Percentiles rank a stretch among this genome's conserved stretches.
phyloP scores from a whole-genome alignment of 768 basidiomycete genomes.

The Mycena amicta region DNA sequence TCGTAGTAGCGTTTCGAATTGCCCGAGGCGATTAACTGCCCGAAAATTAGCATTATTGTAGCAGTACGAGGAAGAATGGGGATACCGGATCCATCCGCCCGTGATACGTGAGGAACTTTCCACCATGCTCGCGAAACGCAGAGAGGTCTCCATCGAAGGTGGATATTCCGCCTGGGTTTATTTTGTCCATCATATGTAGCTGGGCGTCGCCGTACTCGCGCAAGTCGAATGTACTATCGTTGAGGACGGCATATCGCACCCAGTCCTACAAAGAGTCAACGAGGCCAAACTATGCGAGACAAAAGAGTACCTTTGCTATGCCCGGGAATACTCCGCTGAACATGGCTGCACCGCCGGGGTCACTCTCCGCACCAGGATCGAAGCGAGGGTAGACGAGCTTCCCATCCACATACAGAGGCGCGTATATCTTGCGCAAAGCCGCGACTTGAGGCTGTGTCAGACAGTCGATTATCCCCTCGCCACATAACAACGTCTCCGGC shows the following conservation, averaged over 20 bases:
- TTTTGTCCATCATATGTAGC: neutral
- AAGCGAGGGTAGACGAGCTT: constrained; percentile 20
- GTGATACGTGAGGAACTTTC: constrained; percentile 30
- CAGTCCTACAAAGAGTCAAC: constrained; percentile 5
- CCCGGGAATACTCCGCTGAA: constrained; percentile 3
- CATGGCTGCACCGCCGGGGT: neutral
- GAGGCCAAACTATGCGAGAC: too few relatives aligned
- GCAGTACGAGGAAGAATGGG: too few relatives aligned
- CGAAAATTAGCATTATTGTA: neutral
- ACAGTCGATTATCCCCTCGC: constrained; percentile 8
- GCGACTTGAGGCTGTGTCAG: constrained; percentile 24
- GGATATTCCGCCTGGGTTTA: constrained; percentile 14
- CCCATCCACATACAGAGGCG: constrained; percentile 23
- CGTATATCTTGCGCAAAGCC: constrained; percentile 24
- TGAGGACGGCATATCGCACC: constrained; percentile 16
- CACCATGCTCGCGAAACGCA: constrained; percentile 25
- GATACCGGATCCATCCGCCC: constrained; percentile 17
- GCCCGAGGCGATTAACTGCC: constrained; percentile 25
- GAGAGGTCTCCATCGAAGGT: constrained; percentile 23
- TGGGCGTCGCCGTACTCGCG: constrained; percentile 3
- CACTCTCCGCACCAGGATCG: constrained; percentile 16
- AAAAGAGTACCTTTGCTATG: neutral
- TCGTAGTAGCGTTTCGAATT: constrained; percentile 25
- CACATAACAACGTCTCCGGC: constrained; percentile 24
- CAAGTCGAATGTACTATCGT: constrained; percentile 8